Evolutionary conservation across 306 rosid genomes (phyloP).

Genomic region (Vicia sativa): DNA sequence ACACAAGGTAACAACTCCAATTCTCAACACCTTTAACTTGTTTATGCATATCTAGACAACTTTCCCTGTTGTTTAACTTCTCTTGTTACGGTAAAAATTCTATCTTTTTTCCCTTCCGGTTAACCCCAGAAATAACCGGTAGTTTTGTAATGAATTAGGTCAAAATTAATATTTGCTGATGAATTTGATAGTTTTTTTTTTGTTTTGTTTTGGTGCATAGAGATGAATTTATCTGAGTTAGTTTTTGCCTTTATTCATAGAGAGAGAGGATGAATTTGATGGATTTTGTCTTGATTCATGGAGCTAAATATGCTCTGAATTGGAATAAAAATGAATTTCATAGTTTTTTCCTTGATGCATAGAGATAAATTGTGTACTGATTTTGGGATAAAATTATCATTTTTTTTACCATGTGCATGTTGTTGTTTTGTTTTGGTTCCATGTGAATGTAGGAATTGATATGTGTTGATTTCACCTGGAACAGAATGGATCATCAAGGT

Average conservation of each 20-base stretch:
- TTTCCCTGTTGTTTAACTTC: neutral
- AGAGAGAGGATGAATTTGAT: neutral
- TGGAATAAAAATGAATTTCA: neutral
- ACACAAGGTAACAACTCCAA: slow-evolving; percentile 37
- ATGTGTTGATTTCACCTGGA: slow-evolving; percentile 33
- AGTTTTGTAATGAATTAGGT: slow-evolving; percentile 10
- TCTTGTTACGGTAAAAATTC: slow-evolving; percentile 2
- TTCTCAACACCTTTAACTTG: neutral
- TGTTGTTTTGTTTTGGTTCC: slow-evolving; percentile 8
- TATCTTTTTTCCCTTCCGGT: neutral
- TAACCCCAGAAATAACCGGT: slow-evolving; percentile 16
- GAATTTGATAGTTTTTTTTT: slow-evolving; percentile 16
- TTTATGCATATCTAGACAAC: neutral
- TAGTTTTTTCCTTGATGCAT: too few species aligned
- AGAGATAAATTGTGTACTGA: too few species aligned
- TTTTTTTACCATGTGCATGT: neutral
- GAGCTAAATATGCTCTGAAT: neutral
- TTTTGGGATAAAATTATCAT: too few species aligned
- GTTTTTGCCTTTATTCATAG: too few species aligned
- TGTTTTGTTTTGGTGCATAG: neutral
- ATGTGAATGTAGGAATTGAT: slow-evolving; percentile 21
- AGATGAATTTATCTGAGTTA: neutral
- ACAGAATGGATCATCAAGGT: slow-evolving; percentile 63
- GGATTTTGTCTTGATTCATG: neutral
- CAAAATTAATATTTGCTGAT: slow-evolving; percentile 13